Percentiles rank a stretch among this genome's conserved stretches.
phyloP scores from a whole-genome alignment of 169 alveolate species.

The Babesia gibsoni region DNA sequence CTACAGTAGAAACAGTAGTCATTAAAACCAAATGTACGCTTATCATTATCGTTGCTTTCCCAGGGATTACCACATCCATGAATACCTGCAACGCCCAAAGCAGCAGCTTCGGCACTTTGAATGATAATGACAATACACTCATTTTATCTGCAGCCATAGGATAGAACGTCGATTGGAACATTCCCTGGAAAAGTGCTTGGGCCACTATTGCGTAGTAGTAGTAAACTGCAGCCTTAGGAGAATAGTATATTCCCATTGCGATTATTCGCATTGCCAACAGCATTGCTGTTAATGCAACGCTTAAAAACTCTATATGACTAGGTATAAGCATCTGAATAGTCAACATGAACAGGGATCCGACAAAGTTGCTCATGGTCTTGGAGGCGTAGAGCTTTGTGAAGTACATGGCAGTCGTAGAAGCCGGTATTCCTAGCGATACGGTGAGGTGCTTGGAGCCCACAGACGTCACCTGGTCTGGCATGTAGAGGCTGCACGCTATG shows the following conservation, averaged over 20 bases:
- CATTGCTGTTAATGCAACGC: background rate
- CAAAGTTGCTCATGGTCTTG: constrained; percentile 13
- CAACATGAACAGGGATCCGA: constrained; percentile 2
- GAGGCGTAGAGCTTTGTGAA: constrained; percentile 27
- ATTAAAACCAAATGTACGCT: background rate
- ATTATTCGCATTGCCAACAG: background rate
- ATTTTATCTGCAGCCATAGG: constrained; percentile 35
- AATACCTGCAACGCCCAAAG: constrained; percentile 32
- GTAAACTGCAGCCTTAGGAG: background rate
- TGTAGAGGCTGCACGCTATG: constrained; percentile 29
- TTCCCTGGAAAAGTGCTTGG: constrained; percentile 21
- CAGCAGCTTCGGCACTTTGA: background rate
- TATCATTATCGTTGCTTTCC: constrained; percentile 7
- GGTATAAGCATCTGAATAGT: constrained; percentile 3
- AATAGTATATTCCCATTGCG: background rate
- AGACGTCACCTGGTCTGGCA: constrained; percentile 43
- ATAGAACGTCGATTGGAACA: constrained; percentile 35
- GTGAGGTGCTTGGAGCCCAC: constrained; percentile 35
- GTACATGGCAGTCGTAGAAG: constrained; percentile 23
- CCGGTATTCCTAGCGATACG: constrained; percentile 33
- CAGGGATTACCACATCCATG: constrained; percentile 22
- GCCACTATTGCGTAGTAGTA: background rate
- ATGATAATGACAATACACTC: constrained; percentile 14
- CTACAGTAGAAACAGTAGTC: no score
- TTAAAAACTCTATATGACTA: constrained; percentile 1